Base-by-base conservation (phyloP, 805 yeast genomes). In the Candida ipomoeae region DNA sequence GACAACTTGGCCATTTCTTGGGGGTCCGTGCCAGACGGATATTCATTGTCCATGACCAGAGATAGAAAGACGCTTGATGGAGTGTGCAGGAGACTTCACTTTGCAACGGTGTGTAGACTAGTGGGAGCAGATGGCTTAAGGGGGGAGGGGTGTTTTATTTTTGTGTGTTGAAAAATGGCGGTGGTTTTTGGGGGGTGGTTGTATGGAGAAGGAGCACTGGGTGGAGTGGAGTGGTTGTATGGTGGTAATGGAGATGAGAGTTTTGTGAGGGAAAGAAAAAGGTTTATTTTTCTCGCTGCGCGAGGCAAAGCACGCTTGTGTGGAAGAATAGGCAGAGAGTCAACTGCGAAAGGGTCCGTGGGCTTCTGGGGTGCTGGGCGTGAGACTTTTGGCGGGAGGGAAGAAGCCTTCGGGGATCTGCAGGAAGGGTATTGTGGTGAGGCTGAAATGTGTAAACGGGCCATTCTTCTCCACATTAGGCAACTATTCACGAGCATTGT, bases 1-100 rank as follows among this genome's bases (percentile, higher is more conserved):
- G 40, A 17, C 46, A 44, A 44, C 46, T 44, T 44, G 46, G 46
- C 40, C 46, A 44, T 44, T 35, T 44, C 46, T 33, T 34, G 37
- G 23, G 46, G 40, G 40, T 44, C 40, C 40, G 39, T 44, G 8
- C 40, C 40, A 36, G 46, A 34, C 46, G 40, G 46, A 36, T 44
- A 44, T 5, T 44, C 46, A 44, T 44, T 44, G 11, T 44, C 40
- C 46, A 44, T 44, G 39, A 15, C 46, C 37, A 41, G 26, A 10
- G 37, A 11, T 15, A 10, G 32, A 15, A 14, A 21, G 43, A 20
- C 43, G 20, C 17, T n/a, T n/a, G 8, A 11, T 20, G 20, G 13
- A 11, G 15, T 15, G 20, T 5, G 37, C 33, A 13, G 43, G 43
- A 15, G 26, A 37, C 26, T 37, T 21, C 23, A 26, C 29, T 26